These are phyloP conservation scores for Petrea volubilis DNA, from an alignment of 257 asterid species.

Conservation along the genomic window DNA sequence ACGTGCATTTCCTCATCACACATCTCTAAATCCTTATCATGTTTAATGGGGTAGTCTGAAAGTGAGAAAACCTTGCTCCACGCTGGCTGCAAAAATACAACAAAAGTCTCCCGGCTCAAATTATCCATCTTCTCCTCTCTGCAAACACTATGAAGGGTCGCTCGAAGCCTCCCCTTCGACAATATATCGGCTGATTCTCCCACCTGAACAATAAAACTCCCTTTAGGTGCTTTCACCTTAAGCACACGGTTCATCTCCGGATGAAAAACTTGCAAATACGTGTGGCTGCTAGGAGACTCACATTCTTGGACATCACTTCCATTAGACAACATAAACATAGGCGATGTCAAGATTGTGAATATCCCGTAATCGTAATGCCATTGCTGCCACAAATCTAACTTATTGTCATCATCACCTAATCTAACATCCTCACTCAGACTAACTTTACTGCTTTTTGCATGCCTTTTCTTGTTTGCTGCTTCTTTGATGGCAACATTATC, in stretches of 20 bases:
- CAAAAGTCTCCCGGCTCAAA: slow-evolving; percentile 88
- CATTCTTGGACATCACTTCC: slow-evolving; percentile 40
- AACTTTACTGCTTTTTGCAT: neutral
- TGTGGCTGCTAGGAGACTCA: slow-evolving; percentile 60
- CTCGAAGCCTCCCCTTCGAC: slow-evolving; percentile 80
- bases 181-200: slow-evolving; percentile 86
- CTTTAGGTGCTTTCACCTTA: slow-evolving; percentile 54
- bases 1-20: slow-evolving; percentile 11
- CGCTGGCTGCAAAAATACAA: slow-evolving; percentile 82
- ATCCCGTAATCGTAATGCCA: slow-evolving; percentile 98
- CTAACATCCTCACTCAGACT: slow-evolving; percentile 13
- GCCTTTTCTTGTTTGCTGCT: slow-evolving; percentile 36
- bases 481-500: slow-evolving; percentile 54
- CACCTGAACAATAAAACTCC: slow-evolving; percentile 80
- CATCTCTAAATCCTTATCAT: slow-evolving; percentile 19
- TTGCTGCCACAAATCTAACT: slow-evolving; percentile 72
- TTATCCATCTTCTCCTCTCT: slow-evolving; percentile 48
- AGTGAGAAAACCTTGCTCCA: slow-evolving; percentile 74
- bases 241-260: slow-evolving; percentile 49
- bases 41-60: slow-evolving; percentile 50
- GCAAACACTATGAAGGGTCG: slow-evolving; percentile 79
- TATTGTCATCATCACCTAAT: slow-evolving; percentile 17
- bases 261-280: slow-evolving; percentile 69
- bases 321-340: slow-evolving; percentile 58
- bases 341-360: slow-evolving; percentile 70